Percentiles rank a stretch among this genome's conserved stretches.
Evolutionary conservation across 495 filamentous ascomycete genomes (phyloP).

Genomic region (Letharia columbiana): DNA sequence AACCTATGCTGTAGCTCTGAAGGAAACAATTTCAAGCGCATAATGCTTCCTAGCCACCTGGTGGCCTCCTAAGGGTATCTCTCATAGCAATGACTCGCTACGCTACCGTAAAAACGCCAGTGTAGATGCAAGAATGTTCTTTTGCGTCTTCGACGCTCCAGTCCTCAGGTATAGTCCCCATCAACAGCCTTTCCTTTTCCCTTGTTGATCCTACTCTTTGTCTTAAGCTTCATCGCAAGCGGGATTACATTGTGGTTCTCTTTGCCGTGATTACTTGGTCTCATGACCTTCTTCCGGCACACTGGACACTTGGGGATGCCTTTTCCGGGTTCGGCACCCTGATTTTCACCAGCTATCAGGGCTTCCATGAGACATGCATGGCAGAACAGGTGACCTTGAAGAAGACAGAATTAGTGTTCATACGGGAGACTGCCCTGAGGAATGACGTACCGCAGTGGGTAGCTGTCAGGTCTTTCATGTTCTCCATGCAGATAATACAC

Average conservation of each 20-base stretch:
- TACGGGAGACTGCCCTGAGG: slow-evolving; percentile 3
- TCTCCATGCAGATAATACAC: slow-evolving; percentile 85
- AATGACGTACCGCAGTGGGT: slow-evolving; percentile 70
- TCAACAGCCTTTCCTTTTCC: slow-evolving; percentile 20
- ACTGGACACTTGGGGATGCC: slow-evolving; percentile 34
- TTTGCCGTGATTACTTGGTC: slow-evolving; percentile 29
- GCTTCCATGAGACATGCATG: slow-evolving; percentile 70
- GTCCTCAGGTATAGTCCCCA: not conserved
- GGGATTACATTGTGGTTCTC: slow-evolving; percentile 42
- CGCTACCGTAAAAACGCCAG: not conserved
- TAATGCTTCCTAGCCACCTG: not conserved
- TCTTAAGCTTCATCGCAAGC: slow-evolving; percentile 54
- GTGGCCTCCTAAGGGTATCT: not conserved
- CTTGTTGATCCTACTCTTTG: slow-evolving; percentile 27
- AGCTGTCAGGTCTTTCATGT: slow-evolving; percentile 59
- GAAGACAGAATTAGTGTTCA: slow-evolving; percentile 3
- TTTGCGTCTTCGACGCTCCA: not conserved
- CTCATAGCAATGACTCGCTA: slow-evolving; percentile 5
- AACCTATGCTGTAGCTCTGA: not conserved
- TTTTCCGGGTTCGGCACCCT: slow-evolving; percentile 29
- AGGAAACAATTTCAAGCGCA: not conserved
- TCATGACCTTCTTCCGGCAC: slow-evolving; percentile 39
- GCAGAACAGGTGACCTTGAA: slow-evolving; percentile 76
- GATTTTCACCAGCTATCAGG: slow-evolving; percentile 52
- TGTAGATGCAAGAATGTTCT: not conserved